A percentile compares a stretch with the other conserved stretches of the same genome.
Evolutionary conservation across 495 filamentous ascomycete genomes (phyloP).

Genomic region (Xylaria flabelliformis): DNA sequence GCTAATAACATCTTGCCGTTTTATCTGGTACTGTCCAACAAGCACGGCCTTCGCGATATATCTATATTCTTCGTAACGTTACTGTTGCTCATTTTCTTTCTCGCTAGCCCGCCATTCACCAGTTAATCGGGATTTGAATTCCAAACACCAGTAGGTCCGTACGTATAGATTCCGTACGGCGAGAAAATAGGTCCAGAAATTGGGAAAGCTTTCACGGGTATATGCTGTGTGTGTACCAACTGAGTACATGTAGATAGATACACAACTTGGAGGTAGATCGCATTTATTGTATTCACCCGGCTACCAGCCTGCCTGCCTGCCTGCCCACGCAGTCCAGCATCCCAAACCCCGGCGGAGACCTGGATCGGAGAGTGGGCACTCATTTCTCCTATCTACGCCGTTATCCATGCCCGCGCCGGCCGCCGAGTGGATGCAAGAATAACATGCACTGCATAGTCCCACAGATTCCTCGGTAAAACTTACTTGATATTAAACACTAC

Average conservation of each 20-base stretch:
- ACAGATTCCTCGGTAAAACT: conserved; percentile 4
- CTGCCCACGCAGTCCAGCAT: conserved; percentile 2
- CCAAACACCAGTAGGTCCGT: background rate
- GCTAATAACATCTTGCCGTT: conserved; percentile 22
- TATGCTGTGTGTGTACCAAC: conserved; percentile 3
- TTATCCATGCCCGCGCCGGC: conserved; percentile 19
- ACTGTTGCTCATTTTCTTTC: background rate
- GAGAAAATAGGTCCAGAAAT: background rate
- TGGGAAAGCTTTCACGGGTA: background rate
- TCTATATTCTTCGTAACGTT: conserved; percentile 13
- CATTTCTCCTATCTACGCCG: conserved; percentile 6
- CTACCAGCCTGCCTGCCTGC: conserved; percentile 6
- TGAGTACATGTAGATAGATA: background rate
- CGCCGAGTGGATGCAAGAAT: conserved; percentile 6
- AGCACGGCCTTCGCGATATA: background rate
- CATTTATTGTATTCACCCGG: conserved; percentile 1
- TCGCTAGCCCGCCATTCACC: background rate
- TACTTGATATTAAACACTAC: background rate
- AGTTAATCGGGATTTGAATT: conserved; percentile 12
- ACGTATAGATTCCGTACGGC: background rate
- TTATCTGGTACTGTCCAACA: background rate
- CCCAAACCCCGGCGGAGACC: background rate
- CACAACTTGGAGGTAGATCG: background rate
- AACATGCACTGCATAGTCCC: conserved; percentile 8
- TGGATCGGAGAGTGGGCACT: conserved; percentile 13